These are phyloP conservation scores for Talaromyces sp. DNA, from an alignment of 2,329 filamentous ascomycete species.

Conservation along the genomic window DNA sequence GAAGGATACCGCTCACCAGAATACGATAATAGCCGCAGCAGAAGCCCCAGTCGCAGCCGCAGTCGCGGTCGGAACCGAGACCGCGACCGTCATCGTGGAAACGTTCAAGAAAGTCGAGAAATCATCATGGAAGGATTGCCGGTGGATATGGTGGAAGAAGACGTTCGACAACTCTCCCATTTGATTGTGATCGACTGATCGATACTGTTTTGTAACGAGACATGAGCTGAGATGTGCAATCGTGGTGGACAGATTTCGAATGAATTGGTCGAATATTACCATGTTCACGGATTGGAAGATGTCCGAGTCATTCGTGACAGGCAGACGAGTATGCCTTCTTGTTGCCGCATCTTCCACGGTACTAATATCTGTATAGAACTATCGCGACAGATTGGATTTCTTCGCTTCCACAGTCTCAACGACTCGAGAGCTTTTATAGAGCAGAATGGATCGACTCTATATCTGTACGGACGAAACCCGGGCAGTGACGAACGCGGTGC, in stretches of 20 bases:
- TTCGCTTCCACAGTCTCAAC: conserved; percentile 50
- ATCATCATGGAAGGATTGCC: conserved; percentile 51
- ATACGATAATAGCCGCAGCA: conserved; percentile 35
- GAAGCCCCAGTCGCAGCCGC: conserved; percentile 30
- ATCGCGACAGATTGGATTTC: conserved; percentile 56
- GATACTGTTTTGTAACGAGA: conserved; percentile 22
- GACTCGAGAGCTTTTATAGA: conserved; percentile 54
- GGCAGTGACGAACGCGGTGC: conserved; percentile 40
- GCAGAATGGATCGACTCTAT: conserved; percentile 49
- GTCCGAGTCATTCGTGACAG: conserved; percentile 57
- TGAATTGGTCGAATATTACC: conserved; percentile 52
- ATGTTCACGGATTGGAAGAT: conserved; percentile 53
- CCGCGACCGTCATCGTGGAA: conserved; percentile 31
- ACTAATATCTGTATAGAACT: conserved; percentile 38
- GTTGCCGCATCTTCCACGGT: background rate
- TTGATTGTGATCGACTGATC: conserved; percentile 17
- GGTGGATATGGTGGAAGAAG: conserved; percentile 49
- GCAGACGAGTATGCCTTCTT: conserved; percentile 49
- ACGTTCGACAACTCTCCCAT: conserved; percentile 44
- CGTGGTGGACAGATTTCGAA: conserved; percentile 51
- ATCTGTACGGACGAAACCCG: conserved; percentile 45
- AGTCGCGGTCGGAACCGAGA: conserved; percentile 37
- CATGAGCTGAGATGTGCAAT: conserved; percentile 41
- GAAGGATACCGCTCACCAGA: conserved; percentile 45
- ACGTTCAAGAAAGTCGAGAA: conserved; percentile 46